Percentiles rank a stretch among this genome's conserved stretches.
Conservation (phyloP, 352 stramenopile genomes). For the Pythium folliculosum region DNA sequence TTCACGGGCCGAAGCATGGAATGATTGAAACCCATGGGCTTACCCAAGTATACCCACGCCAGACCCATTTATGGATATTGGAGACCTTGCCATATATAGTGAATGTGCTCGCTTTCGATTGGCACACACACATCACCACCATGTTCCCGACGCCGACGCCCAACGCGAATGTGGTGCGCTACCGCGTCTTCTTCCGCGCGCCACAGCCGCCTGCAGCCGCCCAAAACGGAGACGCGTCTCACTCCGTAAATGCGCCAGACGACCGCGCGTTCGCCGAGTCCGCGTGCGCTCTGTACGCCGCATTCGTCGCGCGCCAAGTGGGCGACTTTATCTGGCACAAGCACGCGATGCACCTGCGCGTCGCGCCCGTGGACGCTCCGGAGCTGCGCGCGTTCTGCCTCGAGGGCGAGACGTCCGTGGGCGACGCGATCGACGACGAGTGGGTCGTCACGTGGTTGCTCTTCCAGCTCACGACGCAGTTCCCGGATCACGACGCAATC, state of each 20-base stretch:
- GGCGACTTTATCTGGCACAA: constrained; percentile 35
- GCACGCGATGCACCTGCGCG: constrained; percentile 22
- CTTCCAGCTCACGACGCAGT: constrained; percentile 28
- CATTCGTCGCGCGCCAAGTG: constrained; percentile 11
- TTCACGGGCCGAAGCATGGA: no score
- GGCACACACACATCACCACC: background rate
- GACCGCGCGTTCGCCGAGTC: constrained; percentile 1
- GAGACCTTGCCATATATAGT: background rate
- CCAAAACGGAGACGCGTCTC: background rate
- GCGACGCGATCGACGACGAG: constrained; percentile 46
- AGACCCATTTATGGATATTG: constrained; percentile 2
- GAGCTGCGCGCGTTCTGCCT: constrained; percentile 16
- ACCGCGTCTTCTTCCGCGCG: constrained; percentile 27
- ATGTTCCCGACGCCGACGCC: constrained; percentile 29
- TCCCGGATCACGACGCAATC: constrained; percentile 27
- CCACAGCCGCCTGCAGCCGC: background rate
- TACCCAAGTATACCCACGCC: no score
- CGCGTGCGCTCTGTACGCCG: constrained; percentile 22
- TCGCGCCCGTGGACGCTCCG: background rate
- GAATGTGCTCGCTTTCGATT: background rate
- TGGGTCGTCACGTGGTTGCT: constrained; percentile 45
- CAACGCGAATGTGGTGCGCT: constrained; percentile 30
- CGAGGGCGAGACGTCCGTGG: constrained; percentile 28
- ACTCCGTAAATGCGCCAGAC: background rate
- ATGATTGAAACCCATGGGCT: no score